A percentile compares a stretch with the other conserved stretches of the same genome.
Evolutionary conservation across 768 basidiomycete genomes (phyloP).

Genomic region (Dioszegia hungarica): DNA sequence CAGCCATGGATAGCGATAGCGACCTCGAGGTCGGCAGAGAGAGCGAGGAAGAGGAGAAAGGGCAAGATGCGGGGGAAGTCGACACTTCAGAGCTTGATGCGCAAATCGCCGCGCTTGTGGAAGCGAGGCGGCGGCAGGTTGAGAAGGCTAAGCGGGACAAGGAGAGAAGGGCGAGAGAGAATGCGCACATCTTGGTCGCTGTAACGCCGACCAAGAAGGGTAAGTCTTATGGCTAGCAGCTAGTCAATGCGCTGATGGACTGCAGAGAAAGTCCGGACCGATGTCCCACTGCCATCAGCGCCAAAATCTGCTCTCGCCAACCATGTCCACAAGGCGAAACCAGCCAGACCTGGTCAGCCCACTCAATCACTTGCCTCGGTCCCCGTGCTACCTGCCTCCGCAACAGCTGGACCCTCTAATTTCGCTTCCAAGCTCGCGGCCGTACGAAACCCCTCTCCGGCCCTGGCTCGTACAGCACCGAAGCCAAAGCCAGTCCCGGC

Average conservation of each 20-base stretch:
- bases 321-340: background rate
- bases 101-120: conserved; percentile 31
- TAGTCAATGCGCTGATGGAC: background rate
- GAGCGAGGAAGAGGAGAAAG: no score
- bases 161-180: conserved; percentile 19
- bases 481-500: background rate
- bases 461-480: background rate
- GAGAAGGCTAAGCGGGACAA: conserved; percentile 12
- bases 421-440: conserved; percentile 9
- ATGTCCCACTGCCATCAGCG: background rate
- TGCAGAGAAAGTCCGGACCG: background rate
- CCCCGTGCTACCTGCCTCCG: background rate
- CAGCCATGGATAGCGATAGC: background rate
- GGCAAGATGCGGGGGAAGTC: no score
- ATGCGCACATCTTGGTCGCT: conserved; percentile 32
- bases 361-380: no score
- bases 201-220: conserved; percentile 38
- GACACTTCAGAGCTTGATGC: conserved; percentile 33
- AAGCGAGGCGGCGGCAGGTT: conserved; percentile 7
- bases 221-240: conserved; percentile 2
- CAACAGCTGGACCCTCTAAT: conserved; percentile 3
- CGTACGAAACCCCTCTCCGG: background rate
- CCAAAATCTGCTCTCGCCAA: background rate
- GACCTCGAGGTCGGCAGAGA: background rate
- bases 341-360: background rate